Evolutionary conservation across 2,329 filamentous ascomycete species (phyloP).

Genomic region (Scleromitrula shiraiana): DNA sequence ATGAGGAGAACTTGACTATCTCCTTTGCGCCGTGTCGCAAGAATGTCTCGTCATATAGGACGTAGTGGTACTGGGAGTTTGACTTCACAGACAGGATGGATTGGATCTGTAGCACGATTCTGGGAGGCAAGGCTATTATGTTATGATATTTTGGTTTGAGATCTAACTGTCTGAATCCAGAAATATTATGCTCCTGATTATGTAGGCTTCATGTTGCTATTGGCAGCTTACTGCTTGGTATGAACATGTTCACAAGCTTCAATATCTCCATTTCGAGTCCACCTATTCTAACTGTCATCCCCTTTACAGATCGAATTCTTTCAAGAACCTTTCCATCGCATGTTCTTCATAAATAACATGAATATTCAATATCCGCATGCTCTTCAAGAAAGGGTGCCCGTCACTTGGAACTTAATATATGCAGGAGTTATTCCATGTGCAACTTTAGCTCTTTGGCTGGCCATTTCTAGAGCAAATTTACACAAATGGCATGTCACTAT

Average conservation of each 20-base stretch:
- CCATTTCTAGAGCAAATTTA: conserved; percentile 49
- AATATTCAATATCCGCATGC: conserved; percentile 83
- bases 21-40: conserved; percentile 7
- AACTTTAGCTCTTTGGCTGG: conserved; percentile 58
- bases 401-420: conserved; percentile 58
- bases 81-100: conserved; percentile 20
- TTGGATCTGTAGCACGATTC: conserved; percentile 28
- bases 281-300: background rate
- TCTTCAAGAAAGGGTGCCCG: conserved; percentile 71
- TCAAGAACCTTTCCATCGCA: conserved; percentile 82
- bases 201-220: conserved; percentile 64
- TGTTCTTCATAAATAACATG: conserved; percentile 84
- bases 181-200: conserved; percentile 86
- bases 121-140: conserved; percentile 23
- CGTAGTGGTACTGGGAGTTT: conserved; percentile 15
- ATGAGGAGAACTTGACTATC: conserved; percentile 8
- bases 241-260: background rate
- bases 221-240: conserved; percentile 58
- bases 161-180: conserved; percentile 33
- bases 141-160: background rate
- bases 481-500: conserved; percentile 83
- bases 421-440: conserved; percentile 63
- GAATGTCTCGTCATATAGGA: conserved; percentile 4
- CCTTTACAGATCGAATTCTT: conserved; percentile 51
- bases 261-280: background rate